Evolutionary conservation across 345 rosid species (phyloP).

Genomic region (Noccaea caerulescens): DNA sequence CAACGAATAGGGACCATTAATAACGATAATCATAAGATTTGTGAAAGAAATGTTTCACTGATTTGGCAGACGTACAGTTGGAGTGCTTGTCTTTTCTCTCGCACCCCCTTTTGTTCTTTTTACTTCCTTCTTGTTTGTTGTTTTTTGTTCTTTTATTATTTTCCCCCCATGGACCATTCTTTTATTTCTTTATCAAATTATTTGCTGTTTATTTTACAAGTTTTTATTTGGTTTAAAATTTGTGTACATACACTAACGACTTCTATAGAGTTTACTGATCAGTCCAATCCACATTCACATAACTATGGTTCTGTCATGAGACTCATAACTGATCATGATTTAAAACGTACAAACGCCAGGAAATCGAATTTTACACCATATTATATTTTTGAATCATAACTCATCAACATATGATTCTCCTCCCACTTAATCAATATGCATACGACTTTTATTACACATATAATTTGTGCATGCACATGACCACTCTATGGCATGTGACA

Average conservation of each 20-base stretch:
- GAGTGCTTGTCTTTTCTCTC: conserved; percentile 41
- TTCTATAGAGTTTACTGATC: conserved; percentile 1
- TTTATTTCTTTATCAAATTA: background rate
- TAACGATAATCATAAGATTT: conserved; percentile 38
- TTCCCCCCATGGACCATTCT: conserved; percentile 1
- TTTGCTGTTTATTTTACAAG: background rate
- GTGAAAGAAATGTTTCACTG: conserved; percentile 43
- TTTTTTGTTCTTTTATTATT: conserved; percentile 33
- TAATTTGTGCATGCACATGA: conserved; percentile 23
- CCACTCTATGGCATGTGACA: conserved; percentile 33
- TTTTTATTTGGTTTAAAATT: background rate
- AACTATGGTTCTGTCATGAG: background rate
- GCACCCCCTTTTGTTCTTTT: conserved; percentile 28
- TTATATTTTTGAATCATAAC: background rate
- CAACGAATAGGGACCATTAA: conserved; percentile 39
- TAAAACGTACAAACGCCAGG: background rate
- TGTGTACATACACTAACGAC: background rate
- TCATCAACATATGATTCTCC: too few species aligned
- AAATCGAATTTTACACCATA: background rate
- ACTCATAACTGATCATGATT: background rate
- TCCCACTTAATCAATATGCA: background rate
- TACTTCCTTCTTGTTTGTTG: conserved; percentile 44
- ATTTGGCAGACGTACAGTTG: conserved; percentile 41
- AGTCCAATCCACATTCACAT: background rate
- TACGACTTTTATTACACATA: background rate